A percentile compares a stretch with the other conserved stretches of the same genome.
phyloP scores from a whole-genome alignment of 768 basidiomycete species.

The Kwoniella bestiolae region DNA sequence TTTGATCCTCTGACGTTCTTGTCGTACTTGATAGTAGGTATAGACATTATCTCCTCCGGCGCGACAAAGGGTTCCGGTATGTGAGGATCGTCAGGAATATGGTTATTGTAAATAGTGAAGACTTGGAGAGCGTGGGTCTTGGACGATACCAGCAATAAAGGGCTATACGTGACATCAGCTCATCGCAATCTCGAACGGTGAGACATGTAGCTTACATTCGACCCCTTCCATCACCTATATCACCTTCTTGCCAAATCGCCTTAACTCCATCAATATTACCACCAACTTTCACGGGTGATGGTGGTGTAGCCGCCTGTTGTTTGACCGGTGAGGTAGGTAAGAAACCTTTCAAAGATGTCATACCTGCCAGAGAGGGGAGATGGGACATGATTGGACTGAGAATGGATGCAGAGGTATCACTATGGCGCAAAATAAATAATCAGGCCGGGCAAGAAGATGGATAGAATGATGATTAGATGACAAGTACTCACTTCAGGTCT shows the following conservation, averaged over 20 bases:
- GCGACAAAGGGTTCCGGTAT: constrained; percentile 33
- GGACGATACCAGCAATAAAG: constrained; percentile 28
- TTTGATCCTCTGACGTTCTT: not conserved
- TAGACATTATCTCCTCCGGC: constrained; percentile 41
- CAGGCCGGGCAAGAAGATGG: not conserved
- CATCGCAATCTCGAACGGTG: not conserved
- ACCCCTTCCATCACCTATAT: constrained; percentile 39
- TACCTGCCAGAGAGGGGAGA: constrained; percentile 29
- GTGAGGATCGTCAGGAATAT: constrained; percentile 37
- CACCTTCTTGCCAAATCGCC: constrained; percentile 34
- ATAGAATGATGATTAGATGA: not conserved
- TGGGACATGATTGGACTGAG: constrained; percentile 35
- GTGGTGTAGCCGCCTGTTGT: not conserved
- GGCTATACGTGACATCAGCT: constrained; percentile 8
- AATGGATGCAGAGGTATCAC: constrained; percentile 24
- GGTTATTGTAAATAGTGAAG: constrained; percentile 12
- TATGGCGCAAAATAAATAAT: not conserved
- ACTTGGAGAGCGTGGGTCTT: constrained; percentile 36
- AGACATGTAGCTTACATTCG: constrained; percentile 27
- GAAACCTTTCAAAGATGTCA: constrained; percentile 36
- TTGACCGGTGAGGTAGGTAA: constrained; percentile 34
- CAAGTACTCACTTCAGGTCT: constrained; percentile 13
- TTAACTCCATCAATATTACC: not conserved
- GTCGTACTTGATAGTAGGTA: constrained; percentile 28
- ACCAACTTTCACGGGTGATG: not conserved